phyloP scores from a whole-genome alignment of 2,329 filamentous ascomycete genomes.

The Pseudogymnoascus destructans region DNA sequence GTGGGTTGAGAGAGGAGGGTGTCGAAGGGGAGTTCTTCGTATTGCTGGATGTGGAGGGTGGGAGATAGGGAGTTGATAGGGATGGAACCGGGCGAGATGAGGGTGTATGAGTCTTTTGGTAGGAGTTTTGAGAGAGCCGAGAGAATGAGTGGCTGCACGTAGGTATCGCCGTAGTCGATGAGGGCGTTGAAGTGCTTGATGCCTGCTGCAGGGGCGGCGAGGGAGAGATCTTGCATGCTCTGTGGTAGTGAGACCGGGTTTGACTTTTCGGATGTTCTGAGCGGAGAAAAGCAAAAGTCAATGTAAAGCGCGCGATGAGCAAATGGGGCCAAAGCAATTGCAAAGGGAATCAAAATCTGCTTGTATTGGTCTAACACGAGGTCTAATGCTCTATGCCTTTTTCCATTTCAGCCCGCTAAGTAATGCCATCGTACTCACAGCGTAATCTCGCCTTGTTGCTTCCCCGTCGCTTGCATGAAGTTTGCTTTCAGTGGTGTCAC shows the following conservation, averaged over 20 bases:
- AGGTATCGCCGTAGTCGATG: conserved; percentile 73
- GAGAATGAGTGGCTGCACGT: conserved; percentile 77
- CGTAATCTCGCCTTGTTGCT: conserved; percentile 60
- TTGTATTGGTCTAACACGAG: conserved; percentile 25
- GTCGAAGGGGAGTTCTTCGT: conserved; percentile 80
- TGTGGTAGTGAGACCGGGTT: conserved; percentile 10
- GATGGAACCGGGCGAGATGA: conserved; percentile 36
- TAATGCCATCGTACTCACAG: conserved; percentile 51
- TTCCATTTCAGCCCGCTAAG: conserved; percentile 4
- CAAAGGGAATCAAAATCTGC: background rate
- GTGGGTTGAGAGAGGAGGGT: conserved; percentile 49
- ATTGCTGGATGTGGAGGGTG: conserved; percentile 64
- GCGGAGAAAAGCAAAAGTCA: background rate
- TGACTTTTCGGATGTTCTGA: background rate
- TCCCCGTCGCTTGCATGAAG: conserved; percentile 64
- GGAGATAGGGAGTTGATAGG: conserved; percentile 15
- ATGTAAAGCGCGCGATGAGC: background rate
- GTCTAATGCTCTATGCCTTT: conserved; percentile 19
- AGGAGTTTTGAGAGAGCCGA: conserved; percentile 54
- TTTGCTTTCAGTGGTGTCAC: conserved; percentile 86
- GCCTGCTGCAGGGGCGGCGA: conserved; percentile 20
- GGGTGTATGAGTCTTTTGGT: conserved; percentile 38
- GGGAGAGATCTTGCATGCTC: conserved; percentile 15
- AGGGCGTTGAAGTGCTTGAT: conserved; percentile 47
- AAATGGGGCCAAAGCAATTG: background rate